Evolutionary conservation across 116 monocot genomes (phyloP).

Genomic region (Dioscorea cayenensis): DNA sequence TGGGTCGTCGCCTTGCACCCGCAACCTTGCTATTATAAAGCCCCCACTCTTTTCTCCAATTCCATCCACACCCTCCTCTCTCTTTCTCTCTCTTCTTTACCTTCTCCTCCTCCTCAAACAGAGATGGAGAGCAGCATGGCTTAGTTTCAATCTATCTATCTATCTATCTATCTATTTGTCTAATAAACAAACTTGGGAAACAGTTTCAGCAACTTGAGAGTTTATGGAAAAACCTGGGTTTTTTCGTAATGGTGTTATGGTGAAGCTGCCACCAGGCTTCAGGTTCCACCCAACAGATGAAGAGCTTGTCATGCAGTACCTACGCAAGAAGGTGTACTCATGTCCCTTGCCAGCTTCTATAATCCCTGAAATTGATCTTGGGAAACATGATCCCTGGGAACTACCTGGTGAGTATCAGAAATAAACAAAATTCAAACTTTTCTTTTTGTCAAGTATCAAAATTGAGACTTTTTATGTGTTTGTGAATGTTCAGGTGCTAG

Average conservation of each 20-base stretch:
- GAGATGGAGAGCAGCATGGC: neutral
- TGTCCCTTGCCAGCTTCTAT: conserved; percentile 40
- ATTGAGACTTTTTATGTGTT: neutral
- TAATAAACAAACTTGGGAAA: too few relatives aligned
- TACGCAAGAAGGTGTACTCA: conserved; percentile 45
- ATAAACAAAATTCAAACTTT: neutral
- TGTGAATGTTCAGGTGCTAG: conserved; percentile 20
- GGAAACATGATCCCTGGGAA: conserved; percentile 49
- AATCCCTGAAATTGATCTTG: conserved; percentile 49
- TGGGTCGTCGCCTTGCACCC: conserved; percentile 10
- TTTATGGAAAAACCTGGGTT: conserved; percentile 16
- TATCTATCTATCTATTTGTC: too few relatives aligned
- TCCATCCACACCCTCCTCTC: neutral
- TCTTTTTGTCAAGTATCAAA: neutral
- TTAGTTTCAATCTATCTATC: neutral
- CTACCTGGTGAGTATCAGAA: conserved; percentile 28
- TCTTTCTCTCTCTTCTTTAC: neutral
- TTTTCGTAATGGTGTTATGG: conserved; percentile 5
- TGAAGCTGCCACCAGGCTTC: conserved; percentile 46
- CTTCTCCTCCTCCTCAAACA: neutral
- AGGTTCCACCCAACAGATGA: conserved; percentile 66
- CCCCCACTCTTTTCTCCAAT: neutral
- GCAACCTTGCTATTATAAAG: conserved; percentile 19
- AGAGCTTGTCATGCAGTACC: conserved; percentile 52
- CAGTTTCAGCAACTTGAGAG: neutral